Evolutionary conservation across 2,329 filamentous ascomycete species (phyloP), one percentile per base, ranked within the genome.

Genomic region (Capronia coronata): DNA sequence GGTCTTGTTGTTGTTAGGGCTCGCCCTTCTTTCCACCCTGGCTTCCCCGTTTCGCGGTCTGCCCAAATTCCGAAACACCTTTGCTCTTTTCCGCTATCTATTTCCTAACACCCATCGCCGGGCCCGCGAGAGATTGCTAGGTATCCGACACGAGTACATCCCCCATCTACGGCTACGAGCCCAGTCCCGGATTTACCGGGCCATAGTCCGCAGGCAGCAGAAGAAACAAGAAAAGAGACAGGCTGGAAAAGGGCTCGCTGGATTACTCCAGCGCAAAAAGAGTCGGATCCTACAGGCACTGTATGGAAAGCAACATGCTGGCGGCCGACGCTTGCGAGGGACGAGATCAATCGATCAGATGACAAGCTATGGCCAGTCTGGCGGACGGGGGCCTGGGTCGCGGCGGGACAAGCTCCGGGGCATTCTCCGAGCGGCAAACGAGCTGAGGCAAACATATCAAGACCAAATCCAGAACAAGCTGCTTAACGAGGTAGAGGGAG

Each of bases 161-260:
- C 86, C 87, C 10, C 71, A 75, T 43, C 76, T 87, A 61, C 86
- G 84, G 62, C 80, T 83, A 64, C 75, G 77, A 46, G 70, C 87
- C 7, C 88, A 94, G 68, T 83, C 83, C 30, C 79, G 82, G 48
- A 80, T 95, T 57, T 94, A 93, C 64, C 77, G 76, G 39, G 86
- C 83, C 56, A 75, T 94, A 49, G 71, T 90, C 55, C 74, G 75
- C 59, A 78, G 79, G 43, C 83, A 87, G 67, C 73, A 70, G 41
- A 76, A 71, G 59, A 73, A 76, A 53, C 67, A 69, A 58, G 71
- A 75, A 57, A 70, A 72, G 63, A 71, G 67, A 56, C 69, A 60
- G 67, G 72, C 59, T 66, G 74, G 62, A 62, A 78, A 62, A 67
- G 76, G 56, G 61, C 54, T 77, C 14, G 69, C 73, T 45, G 62